A percentile compares a stretch with the other conserved stretches of the same genome.
Conservation (phyloP, 2,329 filamentous ascomycete species). For the Colletotrichum navitas region DNA sequence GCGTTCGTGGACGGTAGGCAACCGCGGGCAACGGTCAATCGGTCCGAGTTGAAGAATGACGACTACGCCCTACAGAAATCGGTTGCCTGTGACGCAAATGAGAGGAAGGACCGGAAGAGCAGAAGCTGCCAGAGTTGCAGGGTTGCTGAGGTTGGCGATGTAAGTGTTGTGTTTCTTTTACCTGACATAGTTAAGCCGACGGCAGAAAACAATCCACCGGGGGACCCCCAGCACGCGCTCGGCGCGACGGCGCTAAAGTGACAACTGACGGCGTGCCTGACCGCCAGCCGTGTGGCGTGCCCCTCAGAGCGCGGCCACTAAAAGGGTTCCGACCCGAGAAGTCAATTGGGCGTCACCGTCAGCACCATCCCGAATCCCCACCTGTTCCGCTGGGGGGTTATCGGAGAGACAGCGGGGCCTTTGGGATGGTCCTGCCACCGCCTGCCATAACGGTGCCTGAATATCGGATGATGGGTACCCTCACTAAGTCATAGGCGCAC, state of each 20-base stretch:
- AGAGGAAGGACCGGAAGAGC: background rate
- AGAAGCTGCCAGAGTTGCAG: slow-evolving; percentile 1
- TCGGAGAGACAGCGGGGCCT: background rate
- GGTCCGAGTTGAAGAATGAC: too few species aligned
- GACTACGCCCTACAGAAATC: background rate
- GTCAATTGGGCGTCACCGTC: slow-evolving; percentile 1
- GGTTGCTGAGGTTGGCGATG: slow-evolving; percentile 24
- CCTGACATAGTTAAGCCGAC: slow-evolving; percentile 40
- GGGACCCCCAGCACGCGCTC: slow-evolving; percentile 8
- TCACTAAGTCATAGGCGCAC: slow-evolving; percentile 7
- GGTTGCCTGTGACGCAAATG: background rate
- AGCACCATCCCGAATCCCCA: slow-evolving; percentile 25
- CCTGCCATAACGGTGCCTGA: slow-evolving; percentile 23
- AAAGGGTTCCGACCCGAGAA: slow-evolving; percentile 7
- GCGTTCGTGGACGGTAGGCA: background rate
- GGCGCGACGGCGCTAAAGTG: slow-evolving; percentile 21
- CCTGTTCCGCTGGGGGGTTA: slow-evolving; percentile 5
- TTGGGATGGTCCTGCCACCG: slow-evolving; percentile 17
- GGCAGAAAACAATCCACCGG: slow-evolving; percentile 35
- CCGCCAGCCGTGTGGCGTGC: slow-evolving; percentile 12
- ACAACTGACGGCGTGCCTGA: slow-evolving; percentile 8
- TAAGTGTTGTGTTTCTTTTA: slow-evolving; percentile 37
- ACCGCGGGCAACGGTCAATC: slow-evolving; percentile 6
- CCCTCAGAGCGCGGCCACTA: slow-evolving; percentile 17
- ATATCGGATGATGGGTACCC: slow-evolving; percentile 40